Base-by-base conservation (phyloP, 441 rosid genomes). In the Mallotus japonicus region DNA sequence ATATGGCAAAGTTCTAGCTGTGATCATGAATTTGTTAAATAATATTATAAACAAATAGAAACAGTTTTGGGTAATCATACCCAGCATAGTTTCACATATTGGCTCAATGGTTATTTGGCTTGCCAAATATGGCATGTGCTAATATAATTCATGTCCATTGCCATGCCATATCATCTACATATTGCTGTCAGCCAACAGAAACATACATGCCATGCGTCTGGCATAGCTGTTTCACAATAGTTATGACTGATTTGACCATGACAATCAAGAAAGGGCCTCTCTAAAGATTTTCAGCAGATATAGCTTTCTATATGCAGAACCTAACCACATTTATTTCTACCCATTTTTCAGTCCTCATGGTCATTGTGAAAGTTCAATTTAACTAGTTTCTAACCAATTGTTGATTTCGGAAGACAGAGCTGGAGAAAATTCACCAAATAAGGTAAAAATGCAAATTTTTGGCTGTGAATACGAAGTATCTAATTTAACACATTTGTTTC, bases 71-170 rank as follows among this genome's bases (percentile, higher is more conserved):
- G 32, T 11, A 7, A 5, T 19, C 17, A 37, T 34, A 14, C n/a
- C 50, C 73, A 69, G 22, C 20, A 57, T 56, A n/a, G 14, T 69
- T 22, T 69, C 72, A 69, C 16, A 40, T 19, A 34, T 20, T 34
- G n/a, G 49, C 71, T 2, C 22, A 37, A 4, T 19, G n/a, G 13
- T 34, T 62, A 14, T 62, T 62, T 16, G 0, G 8, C 11, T 37
- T 17, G 19, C 56, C 19, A 53, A 15, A 53, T n/a, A 8, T n/a
- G 22, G 19, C 7, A 5, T 15, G 19, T 12, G 53, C 53, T 19
- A 3, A 42, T 64, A 46, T 19, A 42, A 5, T n/a, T n/a, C 11
- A 64, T n/a, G 19, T 10, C 12, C 17, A 64, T 1, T 46, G 5
- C 3, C 12, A 11, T 7, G 11, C 10, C 19, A 2, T 17, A 8